phyloP scores from a whole-genome alignment of 345 rosid species.

The Pistacia integerrima region DNA sequence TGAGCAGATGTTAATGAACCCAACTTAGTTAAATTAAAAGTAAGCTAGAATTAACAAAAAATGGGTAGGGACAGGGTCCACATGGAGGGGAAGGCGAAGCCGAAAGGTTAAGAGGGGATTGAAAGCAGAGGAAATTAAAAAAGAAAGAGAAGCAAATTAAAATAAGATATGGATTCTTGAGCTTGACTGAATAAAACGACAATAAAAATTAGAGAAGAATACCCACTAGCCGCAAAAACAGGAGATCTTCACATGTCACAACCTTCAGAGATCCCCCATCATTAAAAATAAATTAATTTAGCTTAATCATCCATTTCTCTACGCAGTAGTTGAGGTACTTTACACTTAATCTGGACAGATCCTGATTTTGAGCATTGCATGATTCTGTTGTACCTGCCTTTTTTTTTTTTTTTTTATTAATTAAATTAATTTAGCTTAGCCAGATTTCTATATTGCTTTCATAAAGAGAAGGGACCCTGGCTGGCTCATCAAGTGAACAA shows the following conservation, averaged over 20 bases:
- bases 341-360: conserved; percentile 28
- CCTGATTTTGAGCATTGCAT: conserved; percentile 34
- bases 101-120: neutral
- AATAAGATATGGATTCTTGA: neutral
- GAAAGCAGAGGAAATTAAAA: neutral
- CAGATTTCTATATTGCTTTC: too few relatives aligned
- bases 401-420: neutral
- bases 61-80: neutral
- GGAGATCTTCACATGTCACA: conserved; percentile 53
- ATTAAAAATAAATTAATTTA: conserved; percentile 23
- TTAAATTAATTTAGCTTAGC: too few relatives aligned
- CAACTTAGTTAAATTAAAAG: too few relatives aligned
- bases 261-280: conserved; percentile 38
- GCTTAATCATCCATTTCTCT: neutral
- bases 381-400: neutral
- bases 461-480: too few relatives aligned
- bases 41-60: too few relatives aligned
- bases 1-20: too few relatives aligned
- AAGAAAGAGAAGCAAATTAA: neutral
- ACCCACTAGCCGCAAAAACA: conserved; percentile 56
- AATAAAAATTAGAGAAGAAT: neutral
- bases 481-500: neutral
- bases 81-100: neutral
- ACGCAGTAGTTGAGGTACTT: conserved; percentile 23
- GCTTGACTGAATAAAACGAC: conserved; percentile 5